phyloP scores from a whole-genome alignment of 2,329 filamentous ascomycete species.

The Diaporthe humulicola region DNA sequence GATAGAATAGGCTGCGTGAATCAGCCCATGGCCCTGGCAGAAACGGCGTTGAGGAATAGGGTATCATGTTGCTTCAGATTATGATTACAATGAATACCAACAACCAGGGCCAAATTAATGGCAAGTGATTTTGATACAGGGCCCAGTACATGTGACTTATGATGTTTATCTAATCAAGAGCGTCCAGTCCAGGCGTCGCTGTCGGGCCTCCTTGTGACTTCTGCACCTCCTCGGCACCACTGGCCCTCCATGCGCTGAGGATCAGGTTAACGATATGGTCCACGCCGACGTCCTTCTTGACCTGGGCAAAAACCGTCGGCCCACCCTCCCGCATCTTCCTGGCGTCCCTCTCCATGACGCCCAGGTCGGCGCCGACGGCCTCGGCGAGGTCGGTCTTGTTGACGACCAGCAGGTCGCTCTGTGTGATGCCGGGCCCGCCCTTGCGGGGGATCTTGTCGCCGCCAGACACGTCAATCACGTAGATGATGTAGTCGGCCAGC shows the following conservation, averaged over 20 bases:
- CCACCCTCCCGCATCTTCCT: conserved; percentile 96
- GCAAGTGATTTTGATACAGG: not conserved
- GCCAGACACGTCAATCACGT: conserved; percentile 96
- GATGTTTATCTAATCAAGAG: conserved; percentile 8
- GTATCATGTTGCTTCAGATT: conserved; percentile 27
- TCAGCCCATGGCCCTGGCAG: too few species aligned
- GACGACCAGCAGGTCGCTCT: conserved; percentile 92
- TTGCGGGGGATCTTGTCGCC: conserved; percentile 98
- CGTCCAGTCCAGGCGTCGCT: conserved; percentile 68
- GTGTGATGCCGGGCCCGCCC: conserved; percentile 96
- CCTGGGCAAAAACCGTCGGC: conserved; percentile 94
- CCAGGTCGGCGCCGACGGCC: conserved; percentile 89
- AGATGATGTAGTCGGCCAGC: conserved; percentile 97
- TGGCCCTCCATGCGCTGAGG: conserved; percentile 91
- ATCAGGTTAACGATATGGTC: conserved; percentile 91
- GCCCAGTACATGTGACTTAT: not conserved
- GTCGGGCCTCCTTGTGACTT: conserved; percentile 68
- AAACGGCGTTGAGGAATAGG: conserved; percentile 34
- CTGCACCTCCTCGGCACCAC: conserved; percentile 78
- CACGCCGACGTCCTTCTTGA: conserved; percentile 91
- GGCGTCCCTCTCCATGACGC: conserved; percentile 94
- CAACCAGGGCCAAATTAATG: conserved; percentile 1
- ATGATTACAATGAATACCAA: conserved; percentile 29
- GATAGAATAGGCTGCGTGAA: too few species aligned
- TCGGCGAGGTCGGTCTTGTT: conserved; percentile 98